A percentile compares a stretch with the other conserved stretches of the same genome.
phyloP scores from a whole-genome alignment of 352 stramenopile species.

The Synura sp. region DNA sequence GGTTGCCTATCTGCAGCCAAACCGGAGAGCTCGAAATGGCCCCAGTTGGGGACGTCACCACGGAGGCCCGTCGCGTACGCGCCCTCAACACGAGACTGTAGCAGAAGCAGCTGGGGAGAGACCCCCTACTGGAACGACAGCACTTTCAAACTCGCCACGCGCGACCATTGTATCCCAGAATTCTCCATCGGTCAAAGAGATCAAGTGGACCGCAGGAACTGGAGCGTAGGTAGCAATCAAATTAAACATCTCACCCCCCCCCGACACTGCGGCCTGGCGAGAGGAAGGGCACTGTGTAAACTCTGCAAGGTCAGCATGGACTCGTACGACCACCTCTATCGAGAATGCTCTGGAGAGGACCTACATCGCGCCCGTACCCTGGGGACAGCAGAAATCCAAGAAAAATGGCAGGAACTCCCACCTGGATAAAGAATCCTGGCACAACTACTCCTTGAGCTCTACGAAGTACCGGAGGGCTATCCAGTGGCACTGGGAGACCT shows the following conservation, averaged over 20 bases:
- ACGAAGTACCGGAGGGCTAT: conserved; percentile 13
- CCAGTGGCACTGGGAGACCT: conserved; percentile 11
- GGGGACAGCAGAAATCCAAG: neutral
- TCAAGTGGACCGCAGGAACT: too few species aligned
- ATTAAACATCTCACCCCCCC: conserved; percentile 2
- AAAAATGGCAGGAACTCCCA: neutral
- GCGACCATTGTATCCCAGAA: conserved; percentile 13
- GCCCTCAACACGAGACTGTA: neutral
- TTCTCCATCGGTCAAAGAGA: too few species aligned
- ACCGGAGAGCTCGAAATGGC: neutral
- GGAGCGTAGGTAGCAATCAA: too few species aligned
- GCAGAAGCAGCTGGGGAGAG: neutral
- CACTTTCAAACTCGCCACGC: neutral
- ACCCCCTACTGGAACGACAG: conserved; percentile 18
- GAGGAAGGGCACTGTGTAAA: conserved; percentile 35
- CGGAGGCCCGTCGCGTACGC: neutral
- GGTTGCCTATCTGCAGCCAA: neutral
- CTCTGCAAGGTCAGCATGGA: conserved; percentile 11
- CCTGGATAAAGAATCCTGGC: neutral
- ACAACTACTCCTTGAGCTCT: neutral
- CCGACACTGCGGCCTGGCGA: too few species aligned
- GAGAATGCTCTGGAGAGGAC: too few species aligned
- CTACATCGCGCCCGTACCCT: neutral
- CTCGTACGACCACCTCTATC: conserved; percentile 29
- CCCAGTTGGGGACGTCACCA: neutral